Evolutionary conservation across 75 land plant genomes (phyloP), one percentile per base, ranked within the genome.

Genomic region (Gnetum montanum): DNA sequence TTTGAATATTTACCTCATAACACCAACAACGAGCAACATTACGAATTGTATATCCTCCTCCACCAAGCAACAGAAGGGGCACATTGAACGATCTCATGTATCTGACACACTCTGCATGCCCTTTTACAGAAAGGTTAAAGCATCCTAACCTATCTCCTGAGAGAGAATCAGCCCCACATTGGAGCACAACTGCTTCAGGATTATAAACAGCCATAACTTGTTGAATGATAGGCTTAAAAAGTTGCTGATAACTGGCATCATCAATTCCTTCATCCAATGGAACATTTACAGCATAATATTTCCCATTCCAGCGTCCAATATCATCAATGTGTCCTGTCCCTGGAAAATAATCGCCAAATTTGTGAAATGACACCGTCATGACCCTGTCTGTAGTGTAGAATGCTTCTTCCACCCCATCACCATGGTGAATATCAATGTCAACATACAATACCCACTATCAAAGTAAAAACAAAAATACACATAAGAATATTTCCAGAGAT

Each of bases 1-100:
- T 23, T 25, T 41, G 20, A 18, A 40, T 28, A n/a, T 41, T 40
- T 54, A 84, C 88, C 86, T 85, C 90, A 65, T 85, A 85, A 71
- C 78, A 77, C 88, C 88, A 85, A 49, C 88, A 85, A 13, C 88
- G 75, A 16, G 88, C 88, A 54, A 85, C 90, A 70, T 85, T 85
- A 30, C 90, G 55, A 34, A 85, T 72, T 29, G 90, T 85, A 57
- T 85, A 85, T 1, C 90, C 90, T 24, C 90, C 90, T n/a, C 90
- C 90, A 45, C 90, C 90, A 28, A 85, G 30, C 8, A 85, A 47
- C 65, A 85, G 54, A 58, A 85, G 48, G 13, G 90, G 90, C 26
- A 85, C 90, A 69, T 85, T 85, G 59, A 78, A 85, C 28, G 90
- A 82, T 54, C 90, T 86, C 58, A 85, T 50, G 40, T 52, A 85